Evolutionary conservation across 73 alveolate species (phyloP).

Genomic region (Paraurostyla sp.): DNA sequence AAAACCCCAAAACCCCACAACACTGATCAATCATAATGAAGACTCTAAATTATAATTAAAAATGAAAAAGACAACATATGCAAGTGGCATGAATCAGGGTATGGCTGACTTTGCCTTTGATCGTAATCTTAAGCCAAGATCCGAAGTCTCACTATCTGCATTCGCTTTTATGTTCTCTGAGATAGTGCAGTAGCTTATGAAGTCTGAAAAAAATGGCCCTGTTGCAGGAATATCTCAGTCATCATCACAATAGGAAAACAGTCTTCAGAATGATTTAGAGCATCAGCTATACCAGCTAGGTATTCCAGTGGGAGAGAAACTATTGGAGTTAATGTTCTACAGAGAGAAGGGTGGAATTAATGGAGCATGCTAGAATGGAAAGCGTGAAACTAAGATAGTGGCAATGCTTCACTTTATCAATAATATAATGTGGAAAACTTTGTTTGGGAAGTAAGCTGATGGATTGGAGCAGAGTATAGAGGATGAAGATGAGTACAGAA

Average conservation of each 20-base stretch:
- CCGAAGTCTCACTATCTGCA: slow-evolving; percentile 53
- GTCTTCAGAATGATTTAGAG: slow-evolving; percentile 59
- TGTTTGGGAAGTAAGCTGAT: slow-evolving; percentile 92
- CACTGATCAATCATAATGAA: too few species aligned
- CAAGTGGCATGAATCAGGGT: neutral
- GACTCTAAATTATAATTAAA: too few species aligned
- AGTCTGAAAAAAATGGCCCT: slow-evolving; percentile 47
- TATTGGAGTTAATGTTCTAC: slow-evolving; percentile 86
- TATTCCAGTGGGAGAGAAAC: slow-evolving; percentile 92
- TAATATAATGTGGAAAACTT: slow-evolving; percentile 88
- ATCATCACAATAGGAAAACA: neutral
- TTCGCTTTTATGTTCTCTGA: slow-evolving; percentile 71
- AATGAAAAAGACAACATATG: neutral
- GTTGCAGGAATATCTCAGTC: neutral
- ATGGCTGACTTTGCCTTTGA: slow-evolving; percentile 56
- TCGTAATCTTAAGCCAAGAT: slow-evolving; percentile 26
- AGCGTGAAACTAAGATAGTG: slow-evolving; percentile 91
- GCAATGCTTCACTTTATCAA: slow-evolving; percentile 92
- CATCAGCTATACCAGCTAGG: slow-evolving; percentile 80
- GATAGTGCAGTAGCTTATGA: slow-evolving; percentile 60
- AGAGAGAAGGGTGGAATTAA: slow-evolving; percentile 84
- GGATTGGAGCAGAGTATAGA: slow-evolving; percentile 88
- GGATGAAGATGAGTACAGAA: slow-evolving; percentile 90
- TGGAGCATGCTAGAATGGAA: slow-evolving; percentile 63
- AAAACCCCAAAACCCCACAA: too few species aligned